Conservation (phyloP, 805 yeast species). For the Myxozyma udenii region DNA sequence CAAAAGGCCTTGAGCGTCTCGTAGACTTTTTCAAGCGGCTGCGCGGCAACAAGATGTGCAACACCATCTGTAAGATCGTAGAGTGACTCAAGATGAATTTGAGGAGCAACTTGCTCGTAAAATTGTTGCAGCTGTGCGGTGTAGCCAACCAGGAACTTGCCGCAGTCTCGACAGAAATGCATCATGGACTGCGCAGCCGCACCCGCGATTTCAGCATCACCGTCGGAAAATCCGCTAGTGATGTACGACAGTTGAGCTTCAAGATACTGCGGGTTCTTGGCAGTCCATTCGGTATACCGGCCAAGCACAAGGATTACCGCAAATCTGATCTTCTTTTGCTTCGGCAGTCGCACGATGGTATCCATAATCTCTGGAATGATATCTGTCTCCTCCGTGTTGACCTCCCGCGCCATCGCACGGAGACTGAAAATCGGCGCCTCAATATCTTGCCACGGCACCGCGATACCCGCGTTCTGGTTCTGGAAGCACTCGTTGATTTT, state of each 20-base stretch:
- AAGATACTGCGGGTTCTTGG: constrained; percentile 75
- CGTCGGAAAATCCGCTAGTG: constrained; percentile 61
- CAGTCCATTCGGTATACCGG: constrained; percentile 95
- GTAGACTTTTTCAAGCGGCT: constrained; percentile 49
- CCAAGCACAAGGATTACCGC: constrained; percentile 92
- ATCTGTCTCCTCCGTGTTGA: constrained; percentile 59
- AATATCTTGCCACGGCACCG: constrained; percentile 71
- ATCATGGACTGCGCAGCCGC: constrained; percentile 93
- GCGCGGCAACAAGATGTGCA: constrained; percentile 71
- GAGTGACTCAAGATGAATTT: constrained; percentile 63
- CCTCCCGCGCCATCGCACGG: constrained; percentile 93
- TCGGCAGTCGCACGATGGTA: constrained; percentile 66
- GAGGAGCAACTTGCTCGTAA: constrained; percentile 54
- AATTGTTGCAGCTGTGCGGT: constrained; percentile 73
- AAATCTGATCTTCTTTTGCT: constrained; percentile 80
- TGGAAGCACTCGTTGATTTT: constrained; percentile 48
- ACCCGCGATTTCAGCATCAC: constrained; percentile 52
- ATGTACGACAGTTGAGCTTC: constrained; percentile 83
- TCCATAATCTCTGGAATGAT: constrained; percentile 77
- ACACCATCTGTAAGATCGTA: constrained; percentile 86
- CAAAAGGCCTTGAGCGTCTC: constrained; percentile 61
- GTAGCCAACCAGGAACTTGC: constrained; percentile 54
- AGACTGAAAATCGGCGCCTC: constrained; percentile 89
- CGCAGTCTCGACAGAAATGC: constrained; percentile 91
- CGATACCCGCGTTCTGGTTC: constrained; percentile 39